Percentiles rank a stretch among this genome's conserved stretches.
Conservation (phyloP, 2,329 filamentous ascomycete genomes). For the Pseudogymnoascus sp. region DNA sequence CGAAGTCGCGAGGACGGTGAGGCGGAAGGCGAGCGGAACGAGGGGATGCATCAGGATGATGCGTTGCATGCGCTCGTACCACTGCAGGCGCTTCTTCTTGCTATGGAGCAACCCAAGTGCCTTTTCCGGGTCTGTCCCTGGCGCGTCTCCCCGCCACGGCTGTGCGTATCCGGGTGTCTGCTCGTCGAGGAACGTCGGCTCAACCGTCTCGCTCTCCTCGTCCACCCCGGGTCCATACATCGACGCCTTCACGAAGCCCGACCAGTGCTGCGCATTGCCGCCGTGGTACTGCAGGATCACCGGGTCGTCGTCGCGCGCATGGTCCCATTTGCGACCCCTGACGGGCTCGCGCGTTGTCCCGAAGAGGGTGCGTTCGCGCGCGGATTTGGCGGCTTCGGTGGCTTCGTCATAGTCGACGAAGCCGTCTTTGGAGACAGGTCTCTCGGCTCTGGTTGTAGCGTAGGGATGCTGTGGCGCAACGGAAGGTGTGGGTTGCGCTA, state of each 20-base stretch:
- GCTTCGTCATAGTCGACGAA: conserved; percentile 26
- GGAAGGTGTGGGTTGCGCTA: conserved; percentile 21
- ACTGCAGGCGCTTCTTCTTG: conserved; percentile 21
- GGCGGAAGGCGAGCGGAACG: conserved; percentile 74
- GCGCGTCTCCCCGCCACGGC: conserved; percentile 29
- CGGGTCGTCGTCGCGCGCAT: conserved; percentile 27
- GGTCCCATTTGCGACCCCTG: conserved; percentile 30
- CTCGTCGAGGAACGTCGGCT: conserved; percentile 22
- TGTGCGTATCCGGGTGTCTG: conserved; percentile 29
- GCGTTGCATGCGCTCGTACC: conserved; percentile 8
- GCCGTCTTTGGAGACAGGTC: conserved; percentile 21
- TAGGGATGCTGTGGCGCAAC: conserved; percentile 26
- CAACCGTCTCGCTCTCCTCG: conserved; percentile 25
- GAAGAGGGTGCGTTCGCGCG: conserved; percentile 26
- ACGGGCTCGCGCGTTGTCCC: conserved; percentile 26
- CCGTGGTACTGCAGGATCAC: conserved; percentile 25
- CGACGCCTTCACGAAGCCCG: conserved; percentile 25
- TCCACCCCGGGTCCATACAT: conserved; percentile 23
- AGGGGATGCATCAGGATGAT: conserved; percentile 44
- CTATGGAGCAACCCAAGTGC: conserved; percentile 21
- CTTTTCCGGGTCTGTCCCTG: conserved; percentile 23
- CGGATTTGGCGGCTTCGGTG: conserved; percentile 17
- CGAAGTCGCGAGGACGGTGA: conserved; percentile 77
- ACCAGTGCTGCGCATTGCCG: conserved; percentile 23
- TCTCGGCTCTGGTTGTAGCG: conserved; percentile 13